Evolutionary conservation across 768 basidiomycete species (phyloP).

Genomic region (Mycena vulgaris): DNA sequence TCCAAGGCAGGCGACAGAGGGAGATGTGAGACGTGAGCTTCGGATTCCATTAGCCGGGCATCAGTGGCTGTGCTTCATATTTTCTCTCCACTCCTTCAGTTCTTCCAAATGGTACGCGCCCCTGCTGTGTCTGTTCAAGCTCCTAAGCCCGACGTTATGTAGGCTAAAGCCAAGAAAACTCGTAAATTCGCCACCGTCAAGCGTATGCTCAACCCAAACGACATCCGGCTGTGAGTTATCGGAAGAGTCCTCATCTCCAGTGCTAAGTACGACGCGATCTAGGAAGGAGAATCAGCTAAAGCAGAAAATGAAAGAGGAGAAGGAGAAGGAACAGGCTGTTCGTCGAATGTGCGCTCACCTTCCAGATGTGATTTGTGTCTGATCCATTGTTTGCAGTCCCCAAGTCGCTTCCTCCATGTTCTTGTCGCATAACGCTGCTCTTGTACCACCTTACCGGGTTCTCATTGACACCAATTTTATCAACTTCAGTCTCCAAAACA

Average conservation of each 20-base stretch:
- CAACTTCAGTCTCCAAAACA: conserved; percentile 98
- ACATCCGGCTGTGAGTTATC: conserved; percentile 85
- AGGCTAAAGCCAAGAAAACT: conserved; percentile 95
- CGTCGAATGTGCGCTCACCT: conserved; percentile 74
- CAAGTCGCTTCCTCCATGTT: conserved; percentile 94
- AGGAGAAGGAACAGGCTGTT: conserved; percentile 82
- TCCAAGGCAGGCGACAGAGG: too few species aligned
- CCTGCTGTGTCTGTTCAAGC: background rate
- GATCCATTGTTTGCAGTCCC: conserved; percentile 63
- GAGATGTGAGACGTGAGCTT: too few species aligned
- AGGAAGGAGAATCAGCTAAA: conserved; percentile 97
- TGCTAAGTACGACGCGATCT: conserved; percentile 31
- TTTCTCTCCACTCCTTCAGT: background rate
- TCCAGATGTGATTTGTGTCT: conserved; percentile 14
- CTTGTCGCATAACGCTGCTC: conserved; percentile 94
- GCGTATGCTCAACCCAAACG: conserved; percentile 93
- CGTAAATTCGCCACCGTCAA: conserved; percentile 96
- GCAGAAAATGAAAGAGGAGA: conserved; percentile 87
- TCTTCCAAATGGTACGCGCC: conserved; percentile 18
- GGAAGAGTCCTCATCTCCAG: conserved; percentile 7
- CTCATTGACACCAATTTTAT: conserved; percentile 99
- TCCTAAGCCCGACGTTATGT: conserved; percentile 2
- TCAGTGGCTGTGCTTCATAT: conserved; percentile 9
- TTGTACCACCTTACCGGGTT: conserved; percentile 97
- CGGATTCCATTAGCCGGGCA: too few species aligned